Evolutionary conservation across 148 eudicot genomes (phyloP).

Genomic region (Cornus kousa): DNA sequence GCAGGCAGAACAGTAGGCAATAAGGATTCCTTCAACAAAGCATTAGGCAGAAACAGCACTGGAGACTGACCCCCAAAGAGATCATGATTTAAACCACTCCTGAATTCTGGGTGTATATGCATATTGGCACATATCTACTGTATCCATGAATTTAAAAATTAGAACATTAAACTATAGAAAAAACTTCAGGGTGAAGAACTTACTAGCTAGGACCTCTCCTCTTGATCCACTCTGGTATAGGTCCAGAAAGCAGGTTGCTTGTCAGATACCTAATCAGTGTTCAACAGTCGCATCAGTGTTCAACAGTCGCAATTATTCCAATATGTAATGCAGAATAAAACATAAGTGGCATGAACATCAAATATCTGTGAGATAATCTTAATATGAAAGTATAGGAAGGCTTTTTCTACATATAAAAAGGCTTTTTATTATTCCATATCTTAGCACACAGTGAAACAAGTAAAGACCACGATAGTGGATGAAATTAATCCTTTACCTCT

Average conservation of each 20-base stretch:
- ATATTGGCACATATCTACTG: too few relatives aligned
- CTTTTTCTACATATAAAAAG: background rate
- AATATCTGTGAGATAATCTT: background rate
- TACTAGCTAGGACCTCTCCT: constrained; percentile 15
- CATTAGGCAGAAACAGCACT: too few relatives aligned
- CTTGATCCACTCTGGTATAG: constrained; percentile 49
- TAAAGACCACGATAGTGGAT: too few relatives aligned
- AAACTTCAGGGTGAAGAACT: constrained; percentile 13
- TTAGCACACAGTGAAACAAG: too few relatives aligned
- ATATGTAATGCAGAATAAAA: too few relatives aligned
- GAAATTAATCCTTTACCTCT: too few relatives aligned
- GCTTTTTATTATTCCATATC: background rate
- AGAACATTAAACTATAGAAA: background rate
- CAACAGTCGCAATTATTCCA: background rate
- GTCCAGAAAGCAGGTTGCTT: constrained; percentile 50
- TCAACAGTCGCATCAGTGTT: background rate
- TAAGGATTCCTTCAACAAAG: too few relatives aligned
- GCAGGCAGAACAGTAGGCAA: too few relatives aligned
- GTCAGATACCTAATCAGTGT: constrained; percentile 44
- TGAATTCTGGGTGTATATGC: too few relatives aligned
- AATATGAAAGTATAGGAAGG: background rate
- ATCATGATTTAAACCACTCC: too few relatives aligned
- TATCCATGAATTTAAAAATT: background rate
- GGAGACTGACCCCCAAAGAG: too few relatives aligned
- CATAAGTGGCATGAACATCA: too few relatives aligned